Evolutionary conservation across 768 basidiomycete species (phyloP).

Genomic region (Auriscalpium vulgare): DNA sequence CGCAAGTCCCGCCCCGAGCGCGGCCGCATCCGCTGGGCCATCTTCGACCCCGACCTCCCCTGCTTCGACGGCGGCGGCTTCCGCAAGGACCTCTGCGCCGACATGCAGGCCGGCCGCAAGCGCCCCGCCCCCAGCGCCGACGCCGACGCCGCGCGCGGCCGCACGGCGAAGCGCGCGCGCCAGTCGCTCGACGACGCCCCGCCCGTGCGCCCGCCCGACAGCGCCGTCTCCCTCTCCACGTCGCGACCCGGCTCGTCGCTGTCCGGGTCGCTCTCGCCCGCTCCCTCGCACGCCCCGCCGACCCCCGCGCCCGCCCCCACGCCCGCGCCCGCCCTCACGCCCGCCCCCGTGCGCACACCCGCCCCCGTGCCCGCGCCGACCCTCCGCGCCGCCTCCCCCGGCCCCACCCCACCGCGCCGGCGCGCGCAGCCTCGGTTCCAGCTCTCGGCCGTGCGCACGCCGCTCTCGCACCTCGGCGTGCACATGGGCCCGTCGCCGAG

Average conservation of each 20-base stretch:
- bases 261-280: too few relatives aligned
- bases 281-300: too few relatives aligned
- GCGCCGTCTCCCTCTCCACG: too few relatives aligned
- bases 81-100: constrained; percentile 46
- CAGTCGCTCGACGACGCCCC: constrained; percentile 4
- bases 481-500: constrained; percentile 64
- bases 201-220: too few relatives aligned
- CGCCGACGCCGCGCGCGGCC: constrained; percentile 12
- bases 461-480: constrained; percentile 58
- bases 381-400: constrained; percentile 25
- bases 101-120: constrained; percentile 26
- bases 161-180: constrained; percentile 25
- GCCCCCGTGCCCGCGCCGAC: constrained; percentile 23
- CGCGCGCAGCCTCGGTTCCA: constrained; percentile 24
- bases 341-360: constrained; percentile 11
- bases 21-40: constrained; percentile 81
- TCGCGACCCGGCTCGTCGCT: too few relatives aligned
- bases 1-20: constrained; percentile 77
- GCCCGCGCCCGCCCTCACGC: neutral
- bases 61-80: constrained; percentile 85
- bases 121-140: neutral
- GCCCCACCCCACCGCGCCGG: constrained; percentile 30
- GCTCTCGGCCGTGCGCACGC: constrained; percentile 58
- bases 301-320: too few relatives aligned
- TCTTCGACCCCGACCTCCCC: constrained; percentile 71